These are phyloP conservation scores for Tetracladium maxilliforme DNA, from an alignment of 2,329 filamentous ascomycete genomes.

Conservation along the genomic window DNA sequence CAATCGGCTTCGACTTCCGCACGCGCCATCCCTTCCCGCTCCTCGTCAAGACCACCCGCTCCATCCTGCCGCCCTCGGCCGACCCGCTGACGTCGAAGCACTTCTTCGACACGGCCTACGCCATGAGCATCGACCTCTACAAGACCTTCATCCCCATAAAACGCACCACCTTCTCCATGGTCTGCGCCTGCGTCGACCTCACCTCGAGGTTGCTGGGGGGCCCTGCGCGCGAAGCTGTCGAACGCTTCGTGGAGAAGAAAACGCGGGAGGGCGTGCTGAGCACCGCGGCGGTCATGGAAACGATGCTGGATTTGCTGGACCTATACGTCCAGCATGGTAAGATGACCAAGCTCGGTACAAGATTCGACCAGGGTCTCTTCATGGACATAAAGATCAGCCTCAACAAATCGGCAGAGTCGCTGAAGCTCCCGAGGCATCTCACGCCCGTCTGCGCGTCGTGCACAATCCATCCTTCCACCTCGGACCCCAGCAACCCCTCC, in stretches of 20 bases:
- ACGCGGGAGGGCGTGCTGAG: conserved; percentile 32
- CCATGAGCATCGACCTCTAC: conserved; percentile 78
- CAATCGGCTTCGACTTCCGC: conserved; percentile 85
- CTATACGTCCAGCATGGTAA: conserved; percentile 77
- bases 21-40: conserved; percentile 77
- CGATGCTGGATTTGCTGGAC: conserved; percentile 78
- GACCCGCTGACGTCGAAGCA: conserved; percentile 10
- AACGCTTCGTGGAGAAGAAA: conserved; percentile 27
- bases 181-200: conserved; percentile 68
- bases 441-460: no score
- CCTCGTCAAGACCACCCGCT: conserved; percentile 62
- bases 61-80: no score
- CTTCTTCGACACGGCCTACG: conserved; percentile 51
- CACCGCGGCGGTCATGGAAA: conserved; percentile 48
- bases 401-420: conserved; percentile 63
- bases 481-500: no score
- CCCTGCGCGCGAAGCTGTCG: no score
- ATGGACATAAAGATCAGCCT: conserved; percentile 77
- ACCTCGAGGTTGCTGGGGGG: conserved; percentile 52
- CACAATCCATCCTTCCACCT: conserved; percentile 6
- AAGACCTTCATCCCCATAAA: conserved; percentile 89
- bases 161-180: conserved; percentile 74
- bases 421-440: conserved; percentile 32
- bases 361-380: conserved; percentile 62
- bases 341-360: conserved; percentile 57